Percentiles rank a stretch among this genome's conserved stretches.
Conservation (phyloP, 768 basidiomycete species). For the Tricholoma hemisulphureum region DNA sequence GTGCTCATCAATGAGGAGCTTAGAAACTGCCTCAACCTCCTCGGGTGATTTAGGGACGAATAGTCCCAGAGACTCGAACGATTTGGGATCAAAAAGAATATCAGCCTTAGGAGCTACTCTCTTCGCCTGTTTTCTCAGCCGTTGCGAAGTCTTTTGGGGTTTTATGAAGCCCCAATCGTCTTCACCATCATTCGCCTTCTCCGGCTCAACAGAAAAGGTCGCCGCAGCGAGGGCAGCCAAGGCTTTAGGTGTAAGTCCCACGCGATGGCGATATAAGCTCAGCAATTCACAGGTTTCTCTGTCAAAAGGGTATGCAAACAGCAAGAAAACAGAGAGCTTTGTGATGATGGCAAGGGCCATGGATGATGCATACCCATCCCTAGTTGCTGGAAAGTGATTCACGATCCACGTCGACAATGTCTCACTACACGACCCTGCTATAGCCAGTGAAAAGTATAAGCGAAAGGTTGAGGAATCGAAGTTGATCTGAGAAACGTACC, state of each 20-base stretch:
- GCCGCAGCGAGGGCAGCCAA: slow-evolving; percentile 18
- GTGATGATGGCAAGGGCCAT: slow-evolving; percentile 19
- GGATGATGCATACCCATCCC: slow-evolving; percentile 21
- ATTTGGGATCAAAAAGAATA: slow-evolving; percentile 1
- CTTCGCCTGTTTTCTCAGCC: slow-evolving; percentile 10
- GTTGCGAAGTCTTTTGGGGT: slow-evolving; percentile 9
- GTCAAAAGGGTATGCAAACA: slow-evolving; percentile 18
- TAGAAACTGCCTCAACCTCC: slow-evolving; percentile 8
- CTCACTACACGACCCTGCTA: slow-evolving; percentile 6
- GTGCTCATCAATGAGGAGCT: slow-evolving; percentile 6
- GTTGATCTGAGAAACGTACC: slow-evolving; percentile 15
- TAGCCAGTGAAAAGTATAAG: slow-evolving; percentile 13
- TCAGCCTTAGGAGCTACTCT: slow-evolving; percentile 2
- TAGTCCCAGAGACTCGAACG: background rate
- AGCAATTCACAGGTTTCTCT: slow-evolving; percentile 12
- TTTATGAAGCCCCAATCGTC: slow-evolving; percentile 15
- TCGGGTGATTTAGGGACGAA: slow-evolving; percentile 12
- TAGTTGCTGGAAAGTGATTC: background rate
- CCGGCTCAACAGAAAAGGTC: slow-evolving; percentile 9
- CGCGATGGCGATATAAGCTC: slow-evolving; percentile 18
- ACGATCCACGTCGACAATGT: background rate
- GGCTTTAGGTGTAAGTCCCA: slow-evolving; percentile 22
- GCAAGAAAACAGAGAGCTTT: slow-evolving; percentile 23
- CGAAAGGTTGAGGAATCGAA: slow-evolving; percentile 12
- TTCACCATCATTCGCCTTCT: background rate